A percentile compares a stretch with the other conserved stretches of the same genome.
These are phyloP conservation scores for Polytrichum formosum DNA, from an alignment of 225 moss, liverwort and hornwort genomes.

Conservation along the genomic window DNA sequence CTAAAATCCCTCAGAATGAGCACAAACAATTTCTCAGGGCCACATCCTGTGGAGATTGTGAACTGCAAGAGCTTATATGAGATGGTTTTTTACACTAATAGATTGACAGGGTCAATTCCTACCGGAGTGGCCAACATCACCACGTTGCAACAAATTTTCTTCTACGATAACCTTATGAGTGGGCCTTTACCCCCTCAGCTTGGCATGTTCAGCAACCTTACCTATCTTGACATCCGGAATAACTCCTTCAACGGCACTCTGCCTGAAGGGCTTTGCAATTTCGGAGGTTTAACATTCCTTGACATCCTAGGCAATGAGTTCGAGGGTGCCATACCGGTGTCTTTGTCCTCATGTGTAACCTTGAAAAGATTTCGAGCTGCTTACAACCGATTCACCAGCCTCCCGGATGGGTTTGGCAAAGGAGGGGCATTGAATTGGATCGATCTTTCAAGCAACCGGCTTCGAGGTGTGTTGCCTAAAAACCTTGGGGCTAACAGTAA, in stretches of 20 bases:
- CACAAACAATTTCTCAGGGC: conserved; percentile 25
- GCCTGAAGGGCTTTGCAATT: conserved; percentile 1
- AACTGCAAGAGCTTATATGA: conserved; percentile 19
- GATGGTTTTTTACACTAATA: conserved; percentile 27
- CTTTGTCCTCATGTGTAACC: background rate
- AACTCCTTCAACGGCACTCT: conserved; percentile 11
- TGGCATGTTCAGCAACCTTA: background rate
- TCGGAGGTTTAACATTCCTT: conserved; percentile 2
- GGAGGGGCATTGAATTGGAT: background rate
- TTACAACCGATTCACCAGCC: background rate
- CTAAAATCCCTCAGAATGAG: conserved; percentile 17
- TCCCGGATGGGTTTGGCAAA: conserved; percentile 3
- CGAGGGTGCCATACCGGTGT: conserved; percentile 16
- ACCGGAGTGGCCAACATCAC: background rate
- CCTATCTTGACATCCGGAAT: conserved; percentile 2
- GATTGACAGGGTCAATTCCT: conserved; percentile 31
- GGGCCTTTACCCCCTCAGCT: conserved; percentile 10
- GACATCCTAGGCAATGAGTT: conserved; percentile 11
- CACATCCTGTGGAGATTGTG: conserved; percentile 16
- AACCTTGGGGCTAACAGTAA: conserved; percentile 1
- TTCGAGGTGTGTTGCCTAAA: background rate
- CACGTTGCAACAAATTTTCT: background rate
- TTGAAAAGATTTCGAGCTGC: background rate
- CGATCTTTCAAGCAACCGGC: conserved; percentile 1
- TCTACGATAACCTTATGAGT: background rate